Base-by-base conservation (phyloP, 345 rosid species). In the Aurinia saxatilis region DNA sequence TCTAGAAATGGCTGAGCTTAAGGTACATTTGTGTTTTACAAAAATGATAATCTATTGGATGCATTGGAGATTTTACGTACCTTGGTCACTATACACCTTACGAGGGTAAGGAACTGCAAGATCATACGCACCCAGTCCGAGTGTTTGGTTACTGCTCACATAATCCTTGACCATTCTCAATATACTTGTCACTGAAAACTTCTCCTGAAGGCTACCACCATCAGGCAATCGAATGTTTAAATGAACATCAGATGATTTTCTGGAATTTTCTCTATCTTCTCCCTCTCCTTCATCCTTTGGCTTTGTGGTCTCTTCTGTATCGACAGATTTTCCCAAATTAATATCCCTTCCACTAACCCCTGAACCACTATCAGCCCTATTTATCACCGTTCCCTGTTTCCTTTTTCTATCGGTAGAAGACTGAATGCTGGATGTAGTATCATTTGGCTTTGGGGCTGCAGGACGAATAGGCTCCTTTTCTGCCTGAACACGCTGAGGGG, bases 31-130 rank as follows among this genome's bases (percentile, higher is more conserved):
- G 8, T 34, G 27, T 40, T 27, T 13, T 4, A 46, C n/a, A 46
- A 13, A 47, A 16, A 10, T 7, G 16, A 0, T 10, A 19, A 27
- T 38, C 7, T 44, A 8, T 41, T 40, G 30, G 50, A 41, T 51
- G 29, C 19, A 51, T 17, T 18, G 45, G 29, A 34, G 16, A 66
- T 49, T 52, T 66, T 11, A 50, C 78, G 37, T 83, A 88, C 95
- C 96, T 84, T 84, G 82, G 81, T 82, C 84, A 64, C 59, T 73
- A 69, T 86, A 91, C 16, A 84, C 78, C 78, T 78, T 88, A 69
- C 91, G 87, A 15, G 98, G 96, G 78, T 91, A 88, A 47, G 96
- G 98, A 71, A 83, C 61, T 3, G 92, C 96, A 61, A 91, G 87
- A 77, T 91, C 81, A 55, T 86, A 88, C 13, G 87, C 64, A 65